Evolutionary conservation across 2,329 filamentous ascomycete genomes (phyloP).

Genomic region (Aspergillus melleus): DNA sequence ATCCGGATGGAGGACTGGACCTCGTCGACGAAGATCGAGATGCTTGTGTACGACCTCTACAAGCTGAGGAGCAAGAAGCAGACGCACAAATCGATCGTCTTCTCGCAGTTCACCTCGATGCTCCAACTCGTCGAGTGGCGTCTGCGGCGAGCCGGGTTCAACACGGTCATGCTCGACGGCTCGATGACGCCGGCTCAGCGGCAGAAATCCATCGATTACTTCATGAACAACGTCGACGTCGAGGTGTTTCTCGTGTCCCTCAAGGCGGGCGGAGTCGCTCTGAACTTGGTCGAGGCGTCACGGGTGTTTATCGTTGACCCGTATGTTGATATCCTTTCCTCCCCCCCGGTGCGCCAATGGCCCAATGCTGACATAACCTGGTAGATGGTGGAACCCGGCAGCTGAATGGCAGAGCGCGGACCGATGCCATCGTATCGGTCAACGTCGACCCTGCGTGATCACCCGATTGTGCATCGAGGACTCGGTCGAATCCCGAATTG

Average conservation of each 20-base stretch:
- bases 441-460: constrained; percentile 89
- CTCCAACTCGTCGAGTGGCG: constrained; percentile 96
- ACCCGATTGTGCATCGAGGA: constrained; percentile 95
- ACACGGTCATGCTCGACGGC: constrained; percentile 96
- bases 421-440: constrained; percentile 89
- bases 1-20: constrained; percentile 99
- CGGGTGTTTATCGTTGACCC: constrained; percentile 96
- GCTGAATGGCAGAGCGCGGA: constrained; percentile 98
- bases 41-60: constrained; percentile 91
- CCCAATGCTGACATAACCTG: constrained; percentile 27
- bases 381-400: constrained; percentile 98
- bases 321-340: constrained; percentile 55
- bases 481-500: constrained; percentile 93
- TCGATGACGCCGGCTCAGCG: constrained; percentile 95
- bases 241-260: constrained; percentile 96
- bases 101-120: constrained; percentile 97
- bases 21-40: constrained; percentile 95
- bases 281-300: constrained; percentile 93
- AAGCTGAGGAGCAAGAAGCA: constrained; percentile 88
- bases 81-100: constrained; percentile 95
- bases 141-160: constrained; percentile 92
- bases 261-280: constrained; percentile 91
- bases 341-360: not conserved
- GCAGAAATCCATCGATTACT: constrained; percentile 90
- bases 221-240: constrained; percentile 92